Evolutionary conservation across 805 yeast species (phyloP), one percentile per base, ranked within the genome.

Genomic region (Starmerella etchellsii): DNA sequence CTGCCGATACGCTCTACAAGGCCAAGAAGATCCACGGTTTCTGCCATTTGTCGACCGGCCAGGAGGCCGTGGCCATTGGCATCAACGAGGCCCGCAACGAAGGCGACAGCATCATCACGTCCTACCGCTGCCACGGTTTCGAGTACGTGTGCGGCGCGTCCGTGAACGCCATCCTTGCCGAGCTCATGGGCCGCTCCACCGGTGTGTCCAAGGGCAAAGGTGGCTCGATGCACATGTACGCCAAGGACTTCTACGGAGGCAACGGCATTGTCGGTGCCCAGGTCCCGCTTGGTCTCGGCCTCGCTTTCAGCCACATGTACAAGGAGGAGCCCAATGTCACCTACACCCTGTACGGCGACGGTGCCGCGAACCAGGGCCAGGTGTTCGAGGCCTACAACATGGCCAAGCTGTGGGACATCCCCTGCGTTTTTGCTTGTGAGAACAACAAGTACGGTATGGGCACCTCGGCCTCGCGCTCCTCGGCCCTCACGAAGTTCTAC

Each of bases 401-500:
- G 97, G 98, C 98, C 60, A 91, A 91, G 69, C 75, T 91, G 62
- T 91, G 95, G 95, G 78, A 87, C 67, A 73, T 91, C 60, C 98
- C 98, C 54, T 80, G 83, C 61, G 68, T 91, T 50, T 91, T 84
- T 61, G 84, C 91, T 49, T 91, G 98, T 73, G 98, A 91, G 69
- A 91, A 91, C 75, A 91, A 91, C 78, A 91, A 85, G 70, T 91
- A 91, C 65, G 98, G 98, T 74, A 91, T 91, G 98, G 98, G 98
- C 70, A 91, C 98, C 40, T 68, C 98, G 50, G 97, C 97, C 41
- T 66, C 95, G 36, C 81, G 98, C 70, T 85, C 96, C 13, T 85
- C 96, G 40, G 98, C 98, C 40, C 67, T 85, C 72, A 80, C 93
- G 46, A 96, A 91, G 58, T 91, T 85, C 73, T 82, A 82, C 78